phyloP scores from a whole-genome alignment of 2,329 filamentous ascomycete genomes.

The Penicillium sp. region DNA sequence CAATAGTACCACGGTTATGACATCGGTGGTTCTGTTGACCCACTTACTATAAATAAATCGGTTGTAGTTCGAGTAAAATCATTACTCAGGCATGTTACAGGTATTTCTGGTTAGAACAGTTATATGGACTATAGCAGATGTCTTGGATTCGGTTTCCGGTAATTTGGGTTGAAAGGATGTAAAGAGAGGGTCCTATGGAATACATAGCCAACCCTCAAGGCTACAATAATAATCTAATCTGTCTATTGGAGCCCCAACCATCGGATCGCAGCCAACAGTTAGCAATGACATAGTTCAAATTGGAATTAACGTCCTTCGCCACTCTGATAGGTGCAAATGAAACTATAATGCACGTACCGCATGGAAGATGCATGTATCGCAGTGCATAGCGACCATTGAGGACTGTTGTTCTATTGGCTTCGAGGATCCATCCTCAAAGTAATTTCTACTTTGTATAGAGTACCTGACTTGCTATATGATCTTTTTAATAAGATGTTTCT shows the following conservation, averaged over 20 bases:
- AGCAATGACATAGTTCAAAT: constrained; percentile 2
- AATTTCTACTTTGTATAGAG: no score
- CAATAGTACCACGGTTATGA: constrained; percentile 12
- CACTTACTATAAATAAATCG: constrained; percentile 8
- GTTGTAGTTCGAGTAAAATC: not conserved
- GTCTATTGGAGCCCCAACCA: not conserved
- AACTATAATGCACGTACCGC: constrained; percentile 8
- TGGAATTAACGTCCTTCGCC: not conserved
- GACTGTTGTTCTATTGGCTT: not conserved
- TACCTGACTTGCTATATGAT: not conserved
- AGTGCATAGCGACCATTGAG: not conserved
- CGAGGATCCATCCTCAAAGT: not conserved
- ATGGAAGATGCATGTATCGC: constrained; percentile 9
- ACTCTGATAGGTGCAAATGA: constrained; percentile 14
- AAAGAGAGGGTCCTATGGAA: not conserved
- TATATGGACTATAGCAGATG: no score
- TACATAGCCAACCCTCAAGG: not conserved
- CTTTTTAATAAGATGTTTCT: not conserved
- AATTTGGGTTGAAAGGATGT: not conserved
- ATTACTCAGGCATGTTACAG: not conserved
- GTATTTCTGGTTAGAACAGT: not conserved
- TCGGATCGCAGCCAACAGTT: not conserved
- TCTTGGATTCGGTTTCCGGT: no score
- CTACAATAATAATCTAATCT: not conserved
- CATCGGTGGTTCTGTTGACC: constrained; percentile 12